Base-by-base conservation (phyloP, 2,329 filamentous ascomycete genomes). In the Colletotrichum melonis region DNA sequence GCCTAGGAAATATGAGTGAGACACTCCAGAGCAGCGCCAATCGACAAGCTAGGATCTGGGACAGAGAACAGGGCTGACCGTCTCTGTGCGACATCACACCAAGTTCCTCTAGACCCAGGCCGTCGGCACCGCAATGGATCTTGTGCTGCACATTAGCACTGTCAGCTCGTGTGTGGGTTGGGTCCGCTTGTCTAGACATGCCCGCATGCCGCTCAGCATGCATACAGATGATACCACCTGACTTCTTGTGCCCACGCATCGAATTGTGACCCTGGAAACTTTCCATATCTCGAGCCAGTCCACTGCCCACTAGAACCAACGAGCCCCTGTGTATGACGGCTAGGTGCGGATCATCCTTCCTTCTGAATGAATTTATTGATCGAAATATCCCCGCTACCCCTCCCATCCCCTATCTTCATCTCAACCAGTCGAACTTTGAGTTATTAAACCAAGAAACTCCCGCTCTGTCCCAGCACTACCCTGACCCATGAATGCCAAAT, bases 51-150 rank as follows among this genome's bases (percentile, higher is more conserved):
- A 28, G 56, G 38, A 46, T 60, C 60, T 55, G 55, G 70, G 5
- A 62, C 60, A 59, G 38, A 35, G 63, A 60, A 65, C 70, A 73
- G 70, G 70, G 70, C 67, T 73, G 70, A 70, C 56, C 49, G 67
- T 56, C 60, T 70, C 35, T 56, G 14, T 16, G 30, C 5, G 5
- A 28, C 55, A 55, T 60, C 42, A 49, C 64, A n/a, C 35, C 32
- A 55, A 56, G 35, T 22, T 32, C 42, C 54, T 64, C 55, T 59
- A 46, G 60, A 65, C 46, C 70, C 70, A 70, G 55, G 55, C 56
- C 66, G 59, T 59, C 60, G 70, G 70, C 66, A 59, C 60, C 32
- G 60, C 42, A 19, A 46, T 67, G 35, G 67, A 73, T 70, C 67
- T 70, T 64, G 60, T 55, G 57, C 67, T 65, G 56, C 60, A 65